Base-by-base conservation (phyloP, 352 stramenopile species). In the Pythium volutum region DNA sequence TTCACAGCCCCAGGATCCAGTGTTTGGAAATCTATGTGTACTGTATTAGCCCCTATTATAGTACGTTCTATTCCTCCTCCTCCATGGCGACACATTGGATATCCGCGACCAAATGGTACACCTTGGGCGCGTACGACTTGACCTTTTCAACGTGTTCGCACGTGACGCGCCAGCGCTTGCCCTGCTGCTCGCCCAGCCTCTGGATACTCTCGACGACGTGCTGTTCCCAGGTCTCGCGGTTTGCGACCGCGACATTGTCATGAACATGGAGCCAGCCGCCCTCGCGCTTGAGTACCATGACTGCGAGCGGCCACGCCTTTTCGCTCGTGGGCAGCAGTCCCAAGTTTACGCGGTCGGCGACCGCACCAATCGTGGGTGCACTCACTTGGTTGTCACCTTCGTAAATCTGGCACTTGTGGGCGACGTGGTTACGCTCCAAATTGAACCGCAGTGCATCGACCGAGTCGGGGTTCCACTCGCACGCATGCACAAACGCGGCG, bases 211-310 rank as follows among this genome's bases (percentile, higher is more conserved):
- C 29, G 16, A 90, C 48, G 3, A 96, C 62, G 18, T 79, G 79
- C 38, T 88, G 57, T 29, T 89, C 75, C 91, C 91, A 97, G 11
- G 62, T 58, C 38, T 93, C 69, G 26, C 76, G 73, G 63, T 98
- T 88, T 43, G 88, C 69, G 14, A 89, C 77, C 7, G 84, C 77
- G 27, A 98, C 94, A 62, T 98, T 99, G 48, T 93, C 96, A 69
- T 99, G 96, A 38, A 99, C 79, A 67, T 99, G 96, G 38, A 99
- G 73, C 93, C 91, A 98, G 8, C 94, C 95, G 39, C 95, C 95
- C 4, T 61, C 62, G 2, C 70, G 64, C 51, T 97, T 96, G 23
- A 99, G 68, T 42, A 96, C 93, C 60, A 93, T 71, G n/a, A 98
- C 81, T 9, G 93, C 95, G 20, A 96, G 77, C 34, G 77, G 75